Base-by-base conservation (phyloP, 108 stramenopile species). In the Cyclotella kingstonii region DNA sequence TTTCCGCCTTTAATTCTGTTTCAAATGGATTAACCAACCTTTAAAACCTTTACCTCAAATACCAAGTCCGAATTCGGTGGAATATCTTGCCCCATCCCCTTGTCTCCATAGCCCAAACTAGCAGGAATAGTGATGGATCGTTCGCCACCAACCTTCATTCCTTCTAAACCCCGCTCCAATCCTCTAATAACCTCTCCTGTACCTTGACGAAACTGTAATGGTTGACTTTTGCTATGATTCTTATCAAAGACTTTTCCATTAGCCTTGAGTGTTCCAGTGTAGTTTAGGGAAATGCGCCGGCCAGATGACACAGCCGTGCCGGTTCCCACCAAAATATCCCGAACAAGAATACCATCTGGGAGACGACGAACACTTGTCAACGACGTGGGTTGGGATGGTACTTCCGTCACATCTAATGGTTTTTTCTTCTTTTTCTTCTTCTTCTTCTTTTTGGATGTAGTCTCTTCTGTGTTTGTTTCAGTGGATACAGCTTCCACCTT, bases 141-240 rank as follows among this genome's bases (percentile, higher is more conserved):
- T 38, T 77, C 75, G 9, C 79, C 84, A 41, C 81, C 84, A 9
- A 55, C 79, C 40, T 45, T 76, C 84, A 85, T 85, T 25, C 84
- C 84, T 28, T 73, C 71, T 49, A 85, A 51, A 10, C 84, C 84
- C 18, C 77, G 38, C 35, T 85, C 84, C 59, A 85, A 53, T 17
- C 84, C 84, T 11, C 64, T 29, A 70, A 85, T 76, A 7, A 82
- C 81, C 31, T 65, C 63, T 25, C 79, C 79, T 4, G 76, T 78
- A 18, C 84, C 84, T 44, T 70, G 66, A 39, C 78, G 68, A 41
- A 85, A 82, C 41, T 62, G 57, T 19, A 78, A 66, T 15, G 84
- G 81, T 44, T 80, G 66, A 18, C 42, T 45, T 29, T 63, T 61
- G 34, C 62, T 70, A 30, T 73, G 30, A 40, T 78, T 81, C 60